Base-by-base conservation (phyloP, 805 yeast species). In the Clavispora santaluciae region DNA sequence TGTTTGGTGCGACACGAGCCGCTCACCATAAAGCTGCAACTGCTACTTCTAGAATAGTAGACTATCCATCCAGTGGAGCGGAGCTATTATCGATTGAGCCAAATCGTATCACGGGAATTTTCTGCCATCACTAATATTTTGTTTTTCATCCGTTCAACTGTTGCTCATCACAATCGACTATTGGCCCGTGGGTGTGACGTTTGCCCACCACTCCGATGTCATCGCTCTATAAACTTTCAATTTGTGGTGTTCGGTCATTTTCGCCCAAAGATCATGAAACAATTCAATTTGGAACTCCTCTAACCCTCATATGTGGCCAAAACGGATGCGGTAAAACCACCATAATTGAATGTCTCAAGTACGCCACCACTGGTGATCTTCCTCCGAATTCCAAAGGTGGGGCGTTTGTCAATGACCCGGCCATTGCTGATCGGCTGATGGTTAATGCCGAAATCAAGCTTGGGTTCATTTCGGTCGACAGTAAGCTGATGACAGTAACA, bases 271-370 rank as follows among this genome's bases (percentile, higher is more conserved):
- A 79, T 35, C 72, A 86, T 22, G 96, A 93, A 57, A 82, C 90
- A 0, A 87, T 93, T 44, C 86, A 86, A 55, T 93, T 93, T 63
- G 89, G 90, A 12, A 76, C 78, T 36, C 99, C 99, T 0, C 66
- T 93, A 56, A 93, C 99, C 0, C 70, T 93, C 36, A 91, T 93
- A 40, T 95, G 95, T 22, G 99, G 99, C 0, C 85, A 85, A 38
- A 93, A 93, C 63, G 98, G 99, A 23, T 84, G 95, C 22, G 99
- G 99, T 9, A 91, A 93, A 59, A 93, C 98, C 0, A 90, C 98
- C 1, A 82, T 93, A 42, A 95, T 93, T 46, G 99, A 93, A 61
- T 89, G 97, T 59, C 70, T 93, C 45, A 78, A 89, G 57, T 93
- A 89, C 61, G 91, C 95, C 16, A 88, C 99, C 9, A 91, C 99